Conservation (phyloP, 305 asterid genomes). For the Rubia balearica region DNA sequence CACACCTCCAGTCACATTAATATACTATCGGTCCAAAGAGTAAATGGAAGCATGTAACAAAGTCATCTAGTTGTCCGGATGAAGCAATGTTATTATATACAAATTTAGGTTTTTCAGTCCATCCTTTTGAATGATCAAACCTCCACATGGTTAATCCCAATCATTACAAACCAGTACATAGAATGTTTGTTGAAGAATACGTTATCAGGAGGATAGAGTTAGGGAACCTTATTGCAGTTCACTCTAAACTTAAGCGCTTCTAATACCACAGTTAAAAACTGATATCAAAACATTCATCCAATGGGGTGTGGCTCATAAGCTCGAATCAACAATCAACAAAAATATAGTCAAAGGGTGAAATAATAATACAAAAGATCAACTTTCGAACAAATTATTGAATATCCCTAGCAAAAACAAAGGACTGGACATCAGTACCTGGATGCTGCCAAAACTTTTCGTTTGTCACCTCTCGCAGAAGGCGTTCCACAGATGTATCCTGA, state of each 20-base stretch:
- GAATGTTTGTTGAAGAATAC: background rate
- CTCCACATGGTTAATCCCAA: background rate
- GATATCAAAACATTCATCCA: conserved; percentile 3
- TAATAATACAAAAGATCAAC: background rate
- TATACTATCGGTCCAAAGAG: background rate
- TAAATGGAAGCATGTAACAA: background rate
- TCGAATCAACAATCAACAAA: background rate
- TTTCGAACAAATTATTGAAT: background rate
- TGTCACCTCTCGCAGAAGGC: conserved; percentile 95
- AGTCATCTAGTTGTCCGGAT: no score
- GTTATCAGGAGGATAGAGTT: background rate
- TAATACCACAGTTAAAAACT: background rate
- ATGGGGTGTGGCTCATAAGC: conserved; percentile 2
- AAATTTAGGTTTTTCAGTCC: background rate
- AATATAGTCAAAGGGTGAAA: background rate
- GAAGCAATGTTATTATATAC: background rate
- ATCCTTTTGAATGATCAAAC: background rate
- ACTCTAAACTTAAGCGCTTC: background rate
- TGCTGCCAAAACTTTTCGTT: conserved; percentile 90
- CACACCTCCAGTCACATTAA: background rate
- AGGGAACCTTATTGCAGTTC: background rate
- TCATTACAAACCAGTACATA: conserved; percentile 3
- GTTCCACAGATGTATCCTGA: conserved; percentile 94
- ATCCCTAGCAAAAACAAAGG: background rate
- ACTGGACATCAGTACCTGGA: conserved; percentile 55